These are phyloP conservation scores for Gnomoniopsis smithogilvyi DNA, from an alignment of 2,329 filamentous ascomycete genomes.

Conservation along the genomic window DNA sequence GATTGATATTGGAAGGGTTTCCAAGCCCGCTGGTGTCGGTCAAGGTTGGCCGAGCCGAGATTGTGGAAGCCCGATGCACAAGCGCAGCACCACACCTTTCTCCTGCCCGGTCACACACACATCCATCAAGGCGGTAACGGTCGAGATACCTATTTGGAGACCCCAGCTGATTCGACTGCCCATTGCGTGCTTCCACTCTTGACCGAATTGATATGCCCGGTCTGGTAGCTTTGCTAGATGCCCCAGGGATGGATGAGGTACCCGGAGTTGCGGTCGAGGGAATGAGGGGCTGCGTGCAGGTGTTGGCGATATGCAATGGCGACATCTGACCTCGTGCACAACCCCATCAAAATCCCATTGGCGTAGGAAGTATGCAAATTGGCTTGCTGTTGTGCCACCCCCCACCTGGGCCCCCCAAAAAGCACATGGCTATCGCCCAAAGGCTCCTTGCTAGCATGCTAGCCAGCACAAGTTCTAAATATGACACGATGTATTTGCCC, in stretches of 20 bases:
- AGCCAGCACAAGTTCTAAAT: no score
- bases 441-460: no score
- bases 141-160: background rate
- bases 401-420: no score
- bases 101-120: background rate
- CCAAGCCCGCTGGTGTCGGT: background rate
- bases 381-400: background rate
- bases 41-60: background rate
- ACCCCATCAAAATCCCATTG: background rate
- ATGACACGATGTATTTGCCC: no score
- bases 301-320: background rate
- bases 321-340: constrained; percentile 5
- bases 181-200: background rate
- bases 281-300: background rate
- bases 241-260: background rate
- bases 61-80: background rate
- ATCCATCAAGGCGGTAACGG: background rate
- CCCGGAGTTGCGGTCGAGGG: background rate
- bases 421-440: no score
- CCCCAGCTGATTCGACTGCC: background rate
- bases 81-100: background rate
- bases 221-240: background rate
- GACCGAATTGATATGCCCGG: background rate
- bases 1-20: background rate
- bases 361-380: background rate